Base-by-base conservation (phyloP, 73 alveolate genomes). In the Paramecium octaurelia region DNA sequence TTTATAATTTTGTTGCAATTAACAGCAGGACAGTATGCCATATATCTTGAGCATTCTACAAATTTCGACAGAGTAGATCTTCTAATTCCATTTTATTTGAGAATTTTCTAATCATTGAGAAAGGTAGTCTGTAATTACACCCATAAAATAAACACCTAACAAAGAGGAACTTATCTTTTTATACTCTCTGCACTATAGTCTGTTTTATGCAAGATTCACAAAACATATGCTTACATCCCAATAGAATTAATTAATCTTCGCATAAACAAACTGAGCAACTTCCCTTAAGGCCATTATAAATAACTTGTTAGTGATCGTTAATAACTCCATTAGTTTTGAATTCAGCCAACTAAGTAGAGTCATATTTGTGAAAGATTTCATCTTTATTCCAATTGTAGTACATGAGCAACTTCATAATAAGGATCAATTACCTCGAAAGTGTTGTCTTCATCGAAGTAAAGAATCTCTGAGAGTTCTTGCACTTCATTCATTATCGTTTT, bases 11-110 rank as follows among this genome's bases (percentile, higher is more conserved):
- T 43, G 8, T 80, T 48, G 14, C 91, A 80, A 48, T 80, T 73
- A 23, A 80, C 54, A 6, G 76, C 91, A 12, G 75, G 48, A 80
- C 91, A 80, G 10, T 48, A 80, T 6, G 75, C 91, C 24, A 80
- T 4, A 10, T 80, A 11, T 35, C 48, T 44, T 14, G 70, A 20
- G 10, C 36, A 10, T 9, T 80, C 91, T 11, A 80, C 73, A 23
- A 42, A 80, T 5, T 16, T 80, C 18, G n/a, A 16, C 91, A 80
- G 10, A 80, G 36, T 0, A 48, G 16, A 20, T 24, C 34, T 7
- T 48, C 57, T 23, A 31, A 80, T 80, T 80, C 50, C 8, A 6
- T 8, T 5, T 0, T 14, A 23, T 24, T 64, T 20, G 91, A 44
- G 14, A 12, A 42, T 23, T 40, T 75, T 75, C 21, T 42, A 38